phyloP scores from a whole-genome alignment of 805 yeast species.

The Pichia phayaonensis region DNA sequence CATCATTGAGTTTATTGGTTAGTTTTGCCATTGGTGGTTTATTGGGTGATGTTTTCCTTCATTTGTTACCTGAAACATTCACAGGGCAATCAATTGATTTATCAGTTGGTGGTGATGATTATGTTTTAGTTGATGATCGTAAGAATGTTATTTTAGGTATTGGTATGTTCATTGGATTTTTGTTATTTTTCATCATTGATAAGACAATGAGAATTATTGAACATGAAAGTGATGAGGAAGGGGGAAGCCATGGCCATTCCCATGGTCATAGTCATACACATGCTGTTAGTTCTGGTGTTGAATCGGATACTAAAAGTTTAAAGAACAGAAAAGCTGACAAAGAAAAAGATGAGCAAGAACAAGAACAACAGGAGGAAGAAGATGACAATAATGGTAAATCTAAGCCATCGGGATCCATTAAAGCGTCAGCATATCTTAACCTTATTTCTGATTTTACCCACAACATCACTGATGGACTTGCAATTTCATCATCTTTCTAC shows the following conservation, averaged over 20 bases:
- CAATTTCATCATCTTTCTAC: constrained; percentile 65
- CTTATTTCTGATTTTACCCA: constrained; percentile 66
- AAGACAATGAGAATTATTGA: constrained; percentile 47
- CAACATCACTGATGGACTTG: constrained; percentile 71
- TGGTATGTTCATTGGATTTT: constrained; percentile 54
- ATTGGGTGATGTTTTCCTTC: constrained; percentile 67
- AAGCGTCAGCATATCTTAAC: constrained; percentile 50
- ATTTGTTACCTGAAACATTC: constrained; percentile 62
- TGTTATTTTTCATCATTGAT: constrained; percentile 54
- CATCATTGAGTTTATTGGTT: constrained; percentile 45
- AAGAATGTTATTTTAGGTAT: constrained; percentile 43
- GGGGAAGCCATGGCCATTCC: constrained; percentile 35
- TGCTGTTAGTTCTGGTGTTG: not conserved
- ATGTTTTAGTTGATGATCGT: constrained; percentile 42
- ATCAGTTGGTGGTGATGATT: constrained; percentile 11
- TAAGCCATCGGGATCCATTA: constrained; percentile 13
- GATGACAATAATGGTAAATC: constrained; percentile 18
- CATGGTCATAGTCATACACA: constrained; percentile 24
- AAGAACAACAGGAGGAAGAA: constrained; percentile 8
- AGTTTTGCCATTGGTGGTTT: constrained; percentile 73
- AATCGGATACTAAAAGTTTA: not conserved
- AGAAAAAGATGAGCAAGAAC: constrained; percentile 18
- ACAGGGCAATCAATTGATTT: constrained; percentile 42
- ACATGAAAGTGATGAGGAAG: constrained; percentile 26
- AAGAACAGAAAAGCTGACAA: constrained; percentile 15